These are phyloP conservation scores for Epichloe hybrida DNA, from an alignment of 2,329 filamentous ascomycete genomes.

Conservation along the genomic window DNA sequence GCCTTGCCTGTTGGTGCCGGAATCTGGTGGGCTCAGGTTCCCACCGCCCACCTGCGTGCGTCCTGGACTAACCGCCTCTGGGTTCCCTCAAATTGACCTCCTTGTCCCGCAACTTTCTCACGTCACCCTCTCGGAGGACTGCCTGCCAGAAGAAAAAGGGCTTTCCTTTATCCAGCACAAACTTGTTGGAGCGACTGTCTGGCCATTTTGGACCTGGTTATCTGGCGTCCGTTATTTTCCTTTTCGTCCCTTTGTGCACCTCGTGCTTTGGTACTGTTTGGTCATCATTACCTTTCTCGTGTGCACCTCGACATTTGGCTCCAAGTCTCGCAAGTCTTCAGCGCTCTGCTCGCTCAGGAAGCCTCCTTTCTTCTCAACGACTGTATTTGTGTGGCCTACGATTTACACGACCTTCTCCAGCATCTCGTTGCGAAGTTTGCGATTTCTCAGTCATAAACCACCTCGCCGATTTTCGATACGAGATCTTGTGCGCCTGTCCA, in stretches of 20 bases:
- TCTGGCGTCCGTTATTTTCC: slow-evolving; percentile 4
- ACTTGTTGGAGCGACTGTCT: slow-evolving; percentile 4
- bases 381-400: not conserved
- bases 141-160: slow-evolving; percentile 4
- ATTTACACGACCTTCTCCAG: slow-evolving; percentile 1
- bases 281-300: slow-evolving; percentile 1
- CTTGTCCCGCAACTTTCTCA: slow-evolving; percentile 7
- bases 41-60: slow-evolving; percentile 1
- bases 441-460: not conserved
- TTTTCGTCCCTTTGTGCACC: slow-evolving; percentile 2
- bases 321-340: slow-evolving; percentile 1
- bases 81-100: slow-evolving; percentile 7
- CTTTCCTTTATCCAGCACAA: slow-evolving; percentile 3
- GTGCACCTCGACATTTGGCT: slow-evolving; percentile 2
- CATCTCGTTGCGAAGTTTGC: not conserved
- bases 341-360: not conserved
- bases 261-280: slow-evolving; percentile 2
- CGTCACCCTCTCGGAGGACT: slow-evolving; percentile 4
- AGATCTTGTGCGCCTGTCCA: not conserved
- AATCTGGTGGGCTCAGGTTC: not conserved
- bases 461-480: not conserved
- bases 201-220: slow-evolving; percentile 3
- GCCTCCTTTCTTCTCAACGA: slow-evolving; percentile 2
- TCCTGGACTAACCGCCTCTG: slow-evolving; percentile 5
- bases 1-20: not conserved